Evolutionary conservation across 495 filamentous ascomycete species (phyloP).

Genomic region (Talaromyces adpressus): DNA sequence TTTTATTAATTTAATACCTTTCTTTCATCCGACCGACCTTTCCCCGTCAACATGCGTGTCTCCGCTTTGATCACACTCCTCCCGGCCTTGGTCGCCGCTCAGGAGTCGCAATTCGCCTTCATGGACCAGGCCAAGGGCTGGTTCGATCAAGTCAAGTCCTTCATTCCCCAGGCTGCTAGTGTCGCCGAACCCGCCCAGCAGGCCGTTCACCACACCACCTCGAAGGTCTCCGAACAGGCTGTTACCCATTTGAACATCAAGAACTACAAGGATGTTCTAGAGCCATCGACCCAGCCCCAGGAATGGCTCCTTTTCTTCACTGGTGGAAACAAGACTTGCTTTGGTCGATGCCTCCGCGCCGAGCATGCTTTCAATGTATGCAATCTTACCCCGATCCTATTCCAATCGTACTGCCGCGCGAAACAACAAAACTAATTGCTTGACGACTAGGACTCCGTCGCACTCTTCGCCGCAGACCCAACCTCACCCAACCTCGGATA

Average conservation of each 20-base stretch:
- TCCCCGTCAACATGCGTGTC: constrained; percentile 57
- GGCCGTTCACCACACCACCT: constrained; percentile 43
- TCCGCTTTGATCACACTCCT: constrained; percentile 56
- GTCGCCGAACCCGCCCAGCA: constrained; percentile 32
- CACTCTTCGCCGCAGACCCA: constrained; percentile 57
- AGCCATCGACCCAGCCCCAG: constrained; percentile 55
- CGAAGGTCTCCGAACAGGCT: constrained; percentile 47
- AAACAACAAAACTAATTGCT: constrained; percentile 5
- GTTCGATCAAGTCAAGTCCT: constrained; percentile 53
- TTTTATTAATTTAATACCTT: neutral
- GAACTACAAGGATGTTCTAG: constrained; percentile 67
- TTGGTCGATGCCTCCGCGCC: constrained; percentile 49
- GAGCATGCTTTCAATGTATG: constrained; percentile 52
- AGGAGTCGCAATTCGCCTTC: constrained; percentile 63
- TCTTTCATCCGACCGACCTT: neutral
- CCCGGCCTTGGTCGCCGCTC: constrained; percentile 62
- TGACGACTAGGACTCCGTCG: constrained; percentile 55
- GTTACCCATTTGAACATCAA: constrained; percentile 56
- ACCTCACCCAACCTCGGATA: constrained; percentile 63
- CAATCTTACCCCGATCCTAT: neutral
- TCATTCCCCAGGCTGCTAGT: constrained; percentile 47
- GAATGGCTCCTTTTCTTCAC: constrained; percentile 79
- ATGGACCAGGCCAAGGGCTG: constrained; percentile 59
- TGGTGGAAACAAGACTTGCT: constrained; percentile 85
- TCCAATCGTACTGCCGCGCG: neutral